These are phyloP conservation scores for Colletotrichum orbiculare DNA, from an alignment of 2,329 filamentous ascomycete genomes.

Conservation along the genomic window DNA sequence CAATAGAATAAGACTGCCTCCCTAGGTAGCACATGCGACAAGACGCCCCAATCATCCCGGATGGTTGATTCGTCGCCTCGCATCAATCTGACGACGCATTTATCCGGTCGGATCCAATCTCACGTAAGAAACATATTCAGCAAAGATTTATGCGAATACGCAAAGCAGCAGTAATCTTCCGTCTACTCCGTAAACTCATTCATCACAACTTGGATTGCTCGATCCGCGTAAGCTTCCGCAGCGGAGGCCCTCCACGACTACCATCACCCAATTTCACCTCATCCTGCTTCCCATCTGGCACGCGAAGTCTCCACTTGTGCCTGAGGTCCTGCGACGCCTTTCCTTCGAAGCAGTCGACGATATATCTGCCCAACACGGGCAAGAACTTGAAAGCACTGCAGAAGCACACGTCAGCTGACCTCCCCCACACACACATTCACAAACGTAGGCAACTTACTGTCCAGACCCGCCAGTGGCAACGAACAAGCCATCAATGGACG, in stretches of 20 bases:
- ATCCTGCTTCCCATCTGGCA: constrained; percentile 6
- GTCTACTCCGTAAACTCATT: neutral
- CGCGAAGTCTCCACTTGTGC: constrained; percentile 45
- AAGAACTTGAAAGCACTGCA: constrained; percentile 43
- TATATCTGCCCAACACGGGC: constrained; percentile 41
- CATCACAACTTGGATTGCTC: constrained; percentile 44
- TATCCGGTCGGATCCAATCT: no score
- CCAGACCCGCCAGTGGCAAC: constrained; percentile 60
- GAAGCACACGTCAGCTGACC: neutral
- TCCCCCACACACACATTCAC: neutral
- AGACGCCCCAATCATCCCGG: no score
- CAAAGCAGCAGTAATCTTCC: no score
- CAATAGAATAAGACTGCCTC: no score
- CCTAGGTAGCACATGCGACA: no score
- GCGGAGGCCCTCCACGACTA: constrained; percentile 44
- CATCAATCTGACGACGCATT: no score
- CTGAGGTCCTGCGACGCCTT: constrained; percentile 43
- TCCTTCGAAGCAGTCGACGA: constrained; percentile 48
- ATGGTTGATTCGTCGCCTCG: no score
- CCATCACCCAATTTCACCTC: constrained; percentile 43
- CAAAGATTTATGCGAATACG: no score
- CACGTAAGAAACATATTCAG: no score
- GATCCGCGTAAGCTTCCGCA: constrained; percentile 39
- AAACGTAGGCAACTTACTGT: constrained; percentile 43
- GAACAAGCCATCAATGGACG: constrained; percentile 57